phyloP scores from a whole-genome alignment of 140 eudicot genomes.

The Bidens hawaiensis region DNA sequence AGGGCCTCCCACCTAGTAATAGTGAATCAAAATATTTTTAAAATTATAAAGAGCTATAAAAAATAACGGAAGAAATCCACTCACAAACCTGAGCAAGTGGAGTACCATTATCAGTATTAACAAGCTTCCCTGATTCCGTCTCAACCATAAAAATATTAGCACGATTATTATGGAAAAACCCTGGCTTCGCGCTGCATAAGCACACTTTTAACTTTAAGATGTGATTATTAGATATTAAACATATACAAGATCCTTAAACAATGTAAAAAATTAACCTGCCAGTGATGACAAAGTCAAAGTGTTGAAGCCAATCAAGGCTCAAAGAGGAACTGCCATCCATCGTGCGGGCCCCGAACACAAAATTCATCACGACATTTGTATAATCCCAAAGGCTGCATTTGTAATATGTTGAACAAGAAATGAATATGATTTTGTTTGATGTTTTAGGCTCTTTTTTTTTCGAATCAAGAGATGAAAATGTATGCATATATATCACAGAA shows the following conservation, averaged over 20 bases:
- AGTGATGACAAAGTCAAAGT: constrained; percentile 92
- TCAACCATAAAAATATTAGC: constrained; percentile 87
- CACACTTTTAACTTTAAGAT: background rate
- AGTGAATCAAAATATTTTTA: background rate
- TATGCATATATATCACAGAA: background rate
- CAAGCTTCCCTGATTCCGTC: constrained; percentile 79
- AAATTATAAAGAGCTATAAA: background rate
- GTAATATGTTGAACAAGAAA: background rate
- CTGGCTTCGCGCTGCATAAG: constrained; percentile 77
- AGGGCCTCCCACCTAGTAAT: constrained; percentile 56
- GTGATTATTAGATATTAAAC: background rate
- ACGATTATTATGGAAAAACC: constrained; percentile 90
- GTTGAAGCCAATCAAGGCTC: constrained; percentile 82
- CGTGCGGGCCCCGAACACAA: constrained; percentile 51
- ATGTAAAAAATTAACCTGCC: constrained; percentile 64
- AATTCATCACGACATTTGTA: constrained; percentile 92
- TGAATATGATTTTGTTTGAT: background rate
- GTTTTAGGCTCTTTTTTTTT: background rate
- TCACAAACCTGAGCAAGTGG: constrained; percentile 86
- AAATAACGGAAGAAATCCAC: background rate
- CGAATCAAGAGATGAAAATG: background rate
- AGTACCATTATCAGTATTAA: constrained; percentile 92
- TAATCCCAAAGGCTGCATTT: constrained; percentile 95
- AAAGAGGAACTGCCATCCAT: constrained; percentile 31
- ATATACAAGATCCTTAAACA: background rate